Evolutionary conservation across 805 yeast species (phyloP).

Genomic region (Teunomyces aglyptinius): DNA sequence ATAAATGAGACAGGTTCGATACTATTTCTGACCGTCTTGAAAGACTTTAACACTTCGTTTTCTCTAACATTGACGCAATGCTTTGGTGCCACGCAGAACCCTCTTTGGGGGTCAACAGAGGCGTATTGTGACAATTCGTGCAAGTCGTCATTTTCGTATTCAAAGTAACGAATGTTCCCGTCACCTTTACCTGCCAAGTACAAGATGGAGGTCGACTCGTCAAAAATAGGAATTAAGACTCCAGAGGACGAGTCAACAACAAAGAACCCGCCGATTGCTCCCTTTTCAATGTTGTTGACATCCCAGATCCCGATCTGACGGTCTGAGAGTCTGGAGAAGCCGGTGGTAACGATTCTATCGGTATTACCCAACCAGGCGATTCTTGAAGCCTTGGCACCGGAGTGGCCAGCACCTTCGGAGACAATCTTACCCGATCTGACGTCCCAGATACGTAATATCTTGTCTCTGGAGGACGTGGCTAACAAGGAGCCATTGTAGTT

Average conservation of each 20-base stretch:
- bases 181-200: constrained; percentile 97
- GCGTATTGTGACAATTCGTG: constrained; percentile 84
- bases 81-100: constrained; percentile 88
- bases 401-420: constrained; percentile 84
- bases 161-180: constrained; percentile 93
- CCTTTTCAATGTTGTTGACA: constrained; percentile 63
- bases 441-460: constrained; percentile 89
- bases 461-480: constrained; percentile 90
- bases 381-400: constrained; percentile 89
- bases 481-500: constrained; percentile 83
- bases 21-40: constrained; percentile 84
- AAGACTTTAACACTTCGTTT: constrained; percentile 79
- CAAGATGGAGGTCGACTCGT: constrained; percentile 72
- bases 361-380: constrained; percentile 87
- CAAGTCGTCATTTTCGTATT: constrained; percentile 80
- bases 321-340: constrained; percentile 88
- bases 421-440: constrained; percentile 69
- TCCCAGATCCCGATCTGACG: constrained; percentile 97
- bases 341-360: constrained; percentile 87
- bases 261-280: constrained; percentile 88
- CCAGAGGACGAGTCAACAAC: constrained; percentile 91
- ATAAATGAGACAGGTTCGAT: constrained; percentile 91
- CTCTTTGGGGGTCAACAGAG: constrained; percentile 93
- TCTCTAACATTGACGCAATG: constrained; percentile 73
- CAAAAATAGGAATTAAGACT: constrained; percentile 87